These are phyloP conservation scores for Fusarium sp. DNA, from an alignment of 2,329 filamentous ascomycete genomes.

Conservation along the genomic window DNA sequence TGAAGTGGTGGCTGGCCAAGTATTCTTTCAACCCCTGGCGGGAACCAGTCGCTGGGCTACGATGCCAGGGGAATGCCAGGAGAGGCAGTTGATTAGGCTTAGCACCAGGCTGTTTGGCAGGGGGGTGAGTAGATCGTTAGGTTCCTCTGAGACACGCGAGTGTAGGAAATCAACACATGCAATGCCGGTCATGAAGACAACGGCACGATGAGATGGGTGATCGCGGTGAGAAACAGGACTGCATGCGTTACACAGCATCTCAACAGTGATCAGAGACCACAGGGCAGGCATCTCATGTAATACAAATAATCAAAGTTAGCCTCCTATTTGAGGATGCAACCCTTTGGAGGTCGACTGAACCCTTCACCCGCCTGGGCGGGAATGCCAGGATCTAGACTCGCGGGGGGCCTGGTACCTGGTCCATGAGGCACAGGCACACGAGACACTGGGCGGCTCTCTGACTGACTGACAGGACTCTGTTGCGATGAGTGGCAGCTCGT, in stretches of 20 bases:
- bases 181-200: neutral
- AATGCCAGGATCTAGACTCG: slow-evolving; percentile 21
- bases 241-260: neutral
- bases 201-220: neutral
- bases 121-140: slow-evolving; percentile 6
- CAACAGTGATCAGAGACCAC: neutral
- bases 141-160: neutral
- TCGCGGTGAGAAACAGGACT: neutral
- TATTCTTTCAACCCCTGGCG: neutral
- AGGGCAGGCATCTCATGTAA: neutral
- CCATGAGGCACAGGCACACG: slow-evolving; percentile 3
- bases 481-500: slow-evolving; percentile 16
- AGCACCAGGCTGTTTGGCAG: neutral
- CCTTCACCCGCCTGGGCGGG: neutral
- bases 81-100: slow-evolving; percentile 22
- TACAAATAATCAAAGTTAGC: slow-evolving; percentile 1
- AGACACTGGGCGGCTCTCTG: slow-evolving; percentile 3
- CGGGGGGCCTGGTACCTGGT: neutral
- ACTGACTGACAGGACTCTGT: neutral
- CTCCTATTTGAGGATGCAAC: slow-evolving; percentile 13
- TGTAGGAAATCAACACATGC: slow-evolving; percentile 1
- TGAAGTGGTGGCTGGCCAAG: neutral
- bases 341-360: neutral
- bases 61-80: slow-evolving; percentile 17
- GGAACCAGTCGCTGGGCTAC: slow-evolving; percentile 16